These are phyloP conservation scores for Atkinsonella texensis DNA, from an alignment of 2,329 filamentous ascomycete species.

Conservation along the genomic window DNA sequence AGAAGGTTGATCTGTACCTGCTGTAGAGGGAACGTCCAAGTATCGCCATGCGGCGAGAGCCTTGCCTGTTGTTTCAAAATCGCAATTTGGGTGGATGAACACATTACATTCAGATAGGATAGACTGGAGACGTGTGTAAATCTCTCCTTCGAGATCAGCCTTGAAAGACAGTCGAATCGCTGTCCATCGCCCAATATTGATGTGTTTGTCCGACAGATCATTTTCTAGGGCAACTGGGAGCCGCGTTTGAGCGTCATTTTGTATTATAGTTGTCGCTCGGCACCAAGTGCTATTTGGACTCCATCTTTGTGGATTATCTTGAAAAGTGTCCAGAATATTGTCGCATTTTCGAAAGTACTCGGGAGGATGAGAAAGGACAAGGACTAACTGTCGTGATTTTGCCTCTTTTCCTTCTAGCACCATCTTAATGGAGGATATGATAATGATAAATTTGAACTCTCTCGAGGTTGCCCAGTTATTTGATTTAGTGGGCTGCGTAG, in stretches of 20 bases:
- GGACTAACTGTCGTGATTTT: slow-evolving; percentile 26
- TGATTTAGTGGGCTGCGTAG: slow-evolving; percentile 5
- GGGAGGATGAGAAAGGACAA: slow-evolving; percentile 38
- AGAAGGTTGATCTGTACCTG: slow-evolving; percentile 14
- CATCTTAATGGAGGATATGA: slow-evolving; percentile 33
- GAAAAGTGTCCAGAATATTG: slow-evolving; percentile 21
- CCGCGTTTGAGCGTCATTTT: slow-evolving; percentile 20
- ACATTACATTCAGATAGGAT: slow-evolving; percentile 66
- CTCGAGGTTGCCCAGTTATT: slow-evolving; percentile 8
- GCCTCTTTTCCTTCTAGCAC: slow-evolving; percentile 23
- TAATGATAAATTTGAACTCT: slow-evolving; percentile 30
- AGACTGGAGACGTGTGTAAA: slow-evolving; percentile 26
- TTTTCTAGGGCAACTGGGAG: slow-evolving; percentile 28
- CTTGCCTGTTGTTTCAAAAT: slow-evolving; percentile 27
- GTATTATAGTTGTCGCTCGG: slow-evolving; percentile 33
- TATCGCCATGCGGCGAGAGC: slow-evolving; percentile 19
- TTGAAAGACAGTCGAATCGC: slow-evolving; percentile 33
- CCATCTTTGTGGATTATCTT: slow-evolving; percentile 24
- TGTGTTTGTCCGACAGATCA: slow-evolving; percentile 22
- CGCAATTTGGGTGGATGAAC: slow-evolving; percentile 26
- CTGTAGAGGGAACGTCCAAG: slow-evolving; percentile 15
- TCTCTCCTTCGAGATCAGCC: slow-evolving; percentile 5
- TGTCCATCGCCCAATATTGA: slow-evolving; percentile 47
- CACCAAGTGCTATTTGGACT: slow-evolving; percentile 32
- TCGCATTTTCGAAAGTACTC: slow-evolving; percentile 30